Base-by-base conservation (phyloP, 2,329 filamentous ascomycete species). In the Paraphaeosphaeria sporulosa region DNA sequence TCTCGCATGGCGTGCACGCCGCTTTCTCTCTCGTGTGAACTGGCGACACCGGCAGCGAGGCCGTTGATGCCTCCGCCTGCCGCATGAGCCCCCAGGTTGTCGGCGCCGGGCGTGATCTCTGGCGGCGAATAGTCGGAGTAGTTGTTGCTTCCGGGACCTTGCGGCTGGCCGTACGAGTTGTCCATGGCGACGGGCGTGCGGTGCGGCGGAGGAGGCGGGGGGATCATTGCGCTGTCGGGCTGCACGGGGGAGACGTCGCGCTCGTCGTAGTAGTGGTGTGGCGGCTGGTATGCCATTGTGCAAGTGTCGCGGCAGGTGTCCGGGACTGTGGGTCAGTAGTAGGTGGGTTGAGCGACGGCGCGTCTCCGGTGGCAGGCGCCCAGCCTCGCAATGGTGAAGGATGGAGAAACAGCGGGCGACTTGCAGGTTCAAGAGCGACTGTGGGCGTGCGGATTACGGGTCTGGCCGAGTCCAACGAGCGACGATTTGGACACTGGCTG, bases 31-130 rank as follows among this genome's bases (percentile, higher is more conserved):
- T 74, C 70, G 60, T 73, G 86, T 54, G 83, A 83, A 68, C 89
- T 88, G 52, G 89, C 89, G 51, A 90, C 86, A 57, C 82, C 86
- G 69, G 88, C 83, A 42, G 90, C 89, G 61, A 91, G 86, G 57
- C 88, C 89, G 32, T 88, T 83, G 76, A 92, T 87, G 58, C 88
- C 89, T 67, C 88, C 89, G 23, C 81, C 82, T 27, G 84, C 82
- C 17, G 89, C 86, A 42, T 81, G 76, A 52, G 86, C 82, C 61
- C 89, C 84, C 64, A 89, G 86, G 73, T 92, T 91, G 78, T 92
- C 89, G 62, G 86, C 84, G 36, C 87, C 89, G 1, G 87, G 87
- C 1, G 88, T 90, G 27, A 81, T 78, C 46, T 69, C 68, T 17
- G 76, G 72, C 9, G 68, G 68, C 27, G 74, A 75, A 60, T 72